Evolutionary conservation across 2,329 filamentous ascomycete genomes (phyloP).

Genomic region (Trichophyton simii): DNA sequence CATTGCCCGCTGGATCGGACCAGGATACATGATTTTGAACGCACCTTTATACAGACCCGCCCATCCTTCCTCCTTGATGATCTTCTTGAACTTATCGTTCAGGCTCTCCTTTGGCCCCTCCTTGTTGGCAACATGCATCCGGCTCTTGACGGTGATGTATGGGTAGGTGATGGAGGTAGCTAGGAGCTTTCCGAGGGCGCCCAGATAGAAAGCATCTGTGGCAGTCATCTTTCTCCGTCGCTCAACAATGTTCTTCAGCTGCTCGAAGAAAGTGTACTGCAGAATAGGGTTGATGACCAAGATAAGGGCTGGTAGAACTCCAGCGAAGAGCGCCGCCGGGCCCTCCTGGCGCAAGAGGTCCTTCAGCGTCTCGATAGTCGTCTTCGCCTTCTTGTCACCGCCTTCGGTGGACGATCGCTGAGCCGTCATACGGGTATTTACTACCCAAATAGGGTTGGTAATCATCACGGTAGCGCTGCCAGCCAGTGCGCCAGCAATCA

Average conservation of each 20-base stretch:
- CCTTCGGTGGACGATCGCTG: constrained; percentile 49
- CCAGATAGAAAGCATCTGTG: constrained; percentile 76
- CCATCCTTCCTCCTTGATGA: constrained; percentile 83
- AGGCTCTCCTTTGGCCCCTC: constrained; percentile 70
- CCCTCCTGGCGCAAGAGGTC: constrained; percentile 74
- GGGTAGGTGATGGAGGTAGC: constrained; percentile 92
- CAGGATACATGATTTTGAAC: background rate
- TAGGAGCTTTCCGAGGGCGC: constrained; percentile 85
- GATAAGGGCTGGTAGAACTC: constrained; percentile 82
- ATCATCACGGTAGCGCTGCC: constrained; percentile 88
- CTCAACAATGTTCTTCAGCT: constrained; percentile 86
- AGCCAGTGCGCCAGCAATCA: constrained; percentile 88
- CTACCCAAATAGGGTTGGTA: constrained; percentile 98
- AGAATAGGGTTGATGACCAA: constrained; percentile 96
- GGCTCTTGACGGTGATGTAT: constrained; percentile 97
- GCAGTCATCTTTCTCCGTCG: constrained; percentile 65
- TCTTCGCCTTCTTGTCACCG: constrained; percentile 43
- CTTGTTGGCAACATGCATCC: constrained; percentile 81
- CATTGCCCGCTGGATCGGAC: background rate
- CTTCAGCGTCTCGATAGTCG: constrained; percentile 70
- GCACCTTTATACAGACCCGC: constrained; percentile 81
- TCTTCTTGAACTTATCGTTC: constrained; percentile 60
- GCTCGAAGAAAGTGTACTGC: constrained; percentile 97
- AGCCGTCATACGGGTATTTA: constrained; percentile 97
- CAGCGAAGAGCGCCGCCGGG: constrained; percentile 71